Evolutionary conservation across 495 filamentous ascomycete genomes (phyloP).

Genomic region (Paragyromitra xinjiangensis): DNA sequence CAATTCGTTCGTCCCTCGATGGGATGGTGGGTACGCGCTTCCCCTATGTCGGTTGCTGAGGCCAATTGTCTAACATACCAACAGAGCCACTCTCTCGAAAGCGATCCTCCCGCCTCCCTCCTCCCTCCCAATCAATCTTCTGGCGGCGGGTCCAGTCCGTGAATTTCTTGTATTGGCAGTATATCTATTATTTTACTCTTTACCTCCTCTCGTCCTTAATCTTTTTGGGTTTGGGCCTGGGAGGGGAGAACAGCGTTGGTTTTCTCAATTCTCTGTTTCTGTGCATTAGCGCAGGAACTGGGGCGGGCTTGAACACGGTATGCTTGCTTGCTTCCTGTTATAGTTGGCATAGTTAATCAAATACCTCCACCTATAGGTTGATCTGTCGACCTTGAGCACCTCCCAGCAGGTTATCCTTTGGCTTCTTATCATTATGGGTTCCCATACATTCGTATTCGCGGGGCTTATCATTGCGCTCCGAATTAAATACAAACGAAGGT

Average conservation of each 20-base stretch:
- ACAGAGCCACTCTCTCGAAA: constrained; percentile 53
- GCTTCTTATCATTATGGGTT: constrained; percentile 50
- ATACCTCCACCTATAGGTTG: constrained; percentile 61
- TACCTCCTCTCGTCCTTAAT: constrained; percentile 73
- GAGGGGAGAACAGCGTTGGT: constrained; percentile 67
- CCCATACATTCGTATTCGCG: constrained; percentile 52
- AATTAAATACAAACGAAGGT: constrained; percentile 48
- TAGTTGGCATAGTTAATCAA: not conserved
- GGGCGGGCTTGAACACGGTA: constrained; percentile 77
- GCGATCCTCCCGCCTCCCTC: constrained; percentile 40
- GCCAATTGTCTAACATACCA: constrained; percentile 13
- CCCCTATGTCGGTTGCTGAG: not conserved
- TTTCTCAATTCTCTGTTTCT: constrained; percentile 83
- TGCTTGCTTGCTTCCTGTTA: constrained; percentile 57
- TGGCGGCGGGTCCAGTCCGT: constrained; percentile 17
- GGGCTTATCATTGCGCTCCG: constrained; percentile 52
- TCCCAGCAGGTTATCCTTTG: constrained; percentile 83
- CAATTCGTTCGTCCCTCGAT: constrained; percentile 49
- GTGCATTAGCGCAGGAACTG: constrained; percentile 80
- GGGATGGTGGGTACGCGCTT: constrained; percentile 54
- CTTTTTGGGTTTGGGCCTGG: constrained; percentile 74
- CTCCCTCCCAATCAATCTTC: not conserved
- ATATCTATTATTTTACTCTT: constrained; percentile 77
- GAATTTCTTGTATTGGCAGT: constrained; percentile 61
- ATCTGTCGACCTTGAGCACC: constrained; percentile 74